Conservation (phyloP, 2,329 filamentous ascomycete genomes). For the Dothistroma septosporum region DNA sequence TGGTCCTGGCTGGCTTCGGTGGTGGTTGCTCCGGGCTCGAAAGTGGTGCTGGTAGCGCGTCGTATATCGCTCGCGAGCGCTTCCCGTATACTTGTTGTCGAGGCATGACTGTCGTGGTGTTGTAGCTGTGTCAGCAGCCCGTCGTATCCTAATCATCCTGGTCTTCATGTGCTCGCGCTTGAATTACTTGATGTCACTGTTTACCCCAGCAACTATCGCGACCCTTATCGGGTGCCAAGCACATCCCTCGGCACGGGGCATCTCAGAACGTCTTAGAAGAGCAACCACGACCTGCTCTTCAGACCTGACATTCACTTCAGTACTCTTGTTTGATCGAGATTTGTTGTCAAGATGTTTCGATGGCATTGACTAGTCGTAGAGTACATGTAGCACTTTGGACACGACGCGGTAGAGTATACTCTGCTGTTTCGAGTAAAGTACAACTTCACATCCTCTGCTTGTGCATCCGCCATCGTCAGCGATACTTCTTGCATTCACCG, state of each 20-base stretch:
- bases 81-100: conserved; percentile 40
- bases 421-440: too few species aligned
- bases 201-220: neutral
- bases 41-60: conserved; percentile 21
- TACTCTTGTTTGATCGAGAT: too few species aligned
- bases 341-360: too few species aligned
- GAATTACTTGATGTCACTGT: neutral
- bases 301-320: neutral
- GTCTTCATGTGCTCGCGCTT: neutral
- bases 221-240: neutral
- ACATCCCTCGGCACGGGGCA: neutral
- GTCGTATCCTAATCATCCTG: neutral
- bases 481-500: too few species aligned
- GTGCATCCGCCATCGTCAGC: too few species aligned
- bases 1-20: conserved; percentile 8
- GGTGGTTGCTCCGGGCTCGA: conserved; percentile 25
- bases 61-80: conserved; percentile 31
- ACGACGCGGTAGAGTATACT: too few species aligned
- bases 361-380: too few species aligned
- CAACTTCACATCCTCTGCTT: too few species aligned
- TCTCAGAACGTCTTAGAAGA: neutral
- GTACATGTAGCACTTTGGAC: too few species aligned
- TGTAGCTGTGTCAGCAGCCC: neutral
- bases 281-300: neutral
- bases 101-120: conserved; percentile 26